A percentile compares a stretch with the other conserved stretches of the same genome.
Conservation (phyloP, 352 stramenopile genomes). For the Phytophthora tubulina region DNA sequence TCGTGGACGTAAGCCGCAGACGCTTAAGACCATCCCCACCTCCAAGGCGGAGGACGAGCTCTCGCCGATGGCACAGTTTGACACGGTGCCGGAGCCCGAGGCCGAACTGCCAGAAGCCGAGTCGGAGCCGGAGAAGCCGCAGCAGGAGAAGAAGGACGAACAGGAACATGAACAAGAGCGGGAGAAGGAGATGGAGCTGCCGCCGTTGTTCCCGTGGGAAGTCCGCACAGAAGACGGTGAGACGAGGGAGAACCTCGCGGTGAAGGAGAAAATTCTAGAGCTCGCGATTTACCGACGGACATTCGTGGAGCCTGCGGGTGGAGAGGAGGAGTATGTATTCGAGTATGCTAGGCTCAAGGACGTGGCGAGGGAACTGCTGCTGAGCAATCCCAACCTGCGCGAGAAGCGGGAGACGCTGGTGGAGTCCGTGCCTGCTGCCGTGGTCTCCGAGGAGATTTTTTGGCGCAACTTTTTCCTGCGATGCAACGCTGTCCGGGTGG, state of each 20-base stretch:
- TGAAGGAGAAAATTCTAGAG: slow-evolving; percentile 67
- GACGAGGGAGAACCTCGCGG: slow-evolving; percentile 44
- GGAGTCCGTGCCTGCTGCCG: slow-evolving; percentile 39
- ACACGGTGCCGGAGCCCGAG: slow-evolving; percentile 33
- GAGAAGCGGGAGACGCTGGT: slow-evolving; percentile 67
- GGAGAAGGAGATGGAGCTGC: slow-evolving; percentile 24
- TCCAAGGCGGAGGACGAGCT: slow-evolving; percentile 38
- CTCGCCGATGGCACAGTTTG: slow-evolving; percentile 40
- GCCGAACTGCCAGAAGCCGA: slow-evolving; percentile 30
- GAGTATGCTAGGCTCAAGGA: slow-evolving; percentile 59
- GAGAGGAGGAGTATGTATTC: slow-evolving; percentile 77
- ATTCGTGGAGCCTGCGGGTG: slow-evolving; percentile 63
- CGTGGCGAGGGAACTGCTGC: slow-evolving; percentile 58
- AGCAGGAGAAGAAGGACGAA: slow-evolving; percentile 14
- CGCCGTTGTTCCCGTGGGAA: slow-evolving; percentile 62
- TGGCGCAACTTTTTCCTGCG: slow-evolving; percentile 82
- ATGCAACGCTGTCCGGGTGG: slow-evolving; percentile 64
- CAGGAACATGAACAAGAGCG: slow-evolving; percentile 1
- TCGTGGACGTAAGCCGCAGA: slow-evolving; percentile 22
- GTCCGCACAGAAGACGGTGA: slow-evolving; percentile 44
- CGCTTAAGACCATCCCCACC: slow-evolving; percentile 38
- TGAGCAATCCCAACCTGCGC: slow-evolving; percentile 67
- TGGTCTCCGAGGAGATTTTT: slow-evolving; percentile 64
- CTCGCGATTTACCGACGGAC: slow-evolving; percentile 73
- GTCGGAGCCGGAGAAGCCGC: slow-evolving; percentile 14